Evolutionary conservation across 2,329 filamentous ascomycete species (phyloP), one percentile per base, ranked within the genome.

Genomic region (Arthrobotrys musiformis): DNA sequence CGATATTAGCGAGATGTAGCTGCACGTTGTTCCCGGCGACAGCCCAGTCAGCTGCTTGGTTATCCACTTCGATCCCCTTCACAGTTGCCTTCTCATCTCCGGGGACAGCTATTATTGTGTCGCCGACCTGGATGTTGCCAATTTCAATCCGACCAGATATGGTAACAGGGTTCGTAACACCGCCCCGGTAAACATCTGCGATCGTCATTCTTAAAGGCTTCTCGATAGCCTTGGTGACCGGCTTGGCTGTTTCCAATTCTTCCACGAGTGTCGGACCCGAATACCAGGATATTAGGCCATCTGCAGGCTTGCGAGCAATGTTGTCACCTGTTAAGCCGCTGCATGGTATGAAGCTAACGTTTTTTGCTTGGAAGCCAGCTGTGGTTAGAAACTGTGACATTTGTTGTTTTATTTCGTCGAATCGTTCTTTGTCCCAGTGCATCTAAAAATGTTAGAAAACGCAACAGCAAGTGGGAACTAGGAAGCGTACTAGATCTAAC

Each of bases 241-340:
- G 90, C 79, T 94, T 92, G 0, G 92, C 93, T n/a, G 87, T 88
- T 81, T 99, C 94, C 9, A 99, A 86, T 64, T 94, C 92, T 79
- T 94, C 89, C 8, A 99, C 87, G 1, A 99, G 85, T 0, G 93
- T 96, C 0, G 87, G 86, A 0, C 93, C 93, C 0, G 84, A 87
- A 82, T 97, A 97, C 96, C 96, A 99, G 33, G 85, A 84, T 80
- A 83, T 86, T 70, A 81, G 82, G 67, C 81, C 84, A 70, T 88
- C 86, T 35, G 86, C 85, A 0, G 89, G 87, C 69, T 85, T 86
- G 30, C 85, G 86, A 9, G 90, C 89, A 64, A 99, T 90, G 82
- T 99, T 98, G 81, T 94, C 93, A 42, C 95, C 95, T 46, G 90
- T 90, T 0, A 98, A 87, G 0, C 95, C 95, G 0, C 94, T 97